Evolutionary conservation across 2,329 filamentous ascomycete genomes (phyloP).

Genomic region (Drechslera avenae): DNA sequence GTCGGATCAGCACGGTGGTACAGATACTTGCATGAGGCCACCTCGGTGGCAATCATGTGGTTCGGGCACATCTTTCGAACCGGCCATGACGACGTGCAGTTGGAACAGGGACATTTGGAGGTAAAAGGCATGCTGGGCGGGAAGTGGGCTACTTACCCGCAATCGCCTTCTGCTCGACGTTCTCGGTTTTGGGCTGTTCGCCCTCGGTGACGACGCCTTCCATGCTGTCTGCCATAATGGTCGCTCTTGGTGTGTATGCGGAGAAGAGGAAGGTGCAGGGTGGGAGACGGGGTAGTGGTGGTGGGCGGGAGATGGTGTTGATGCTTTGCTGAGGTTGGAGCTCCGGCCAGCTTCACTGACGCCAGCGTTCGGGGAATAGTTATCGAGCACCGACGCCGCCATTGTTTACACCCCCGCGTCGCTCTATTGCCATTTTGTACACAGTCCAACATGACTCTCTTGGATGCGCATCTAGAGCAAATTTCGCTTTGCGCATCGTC

Average conservation of each 20-base stretch:
- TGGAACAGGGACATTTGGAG: conserved; percentile 30
- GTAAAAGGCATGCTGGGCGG: conserved; percentile 25
- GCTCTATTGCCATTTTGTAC: not conserved
- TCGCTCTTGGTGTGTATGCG: conserved; percentile 20
- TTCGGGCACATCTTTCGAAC: conserved; percentile 36
- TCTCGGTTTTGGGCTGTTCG: conserved; percentile 50
- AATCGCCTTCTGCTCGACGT: conserved; percentile 49
- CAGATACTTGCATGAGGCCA: conserved; percentile 37
- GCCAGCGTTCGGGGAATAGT: conserved; percentile 22
- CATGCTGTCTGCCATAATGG: conserved; percentile 57
- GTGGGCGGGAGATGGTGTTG: conserved; percentile 24
- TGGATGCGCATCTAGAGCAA: conserved; percentile 57
- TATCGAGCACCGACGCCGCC: conserved; percentile 18
- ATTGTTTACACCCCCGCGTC: conserved; percentile 25
- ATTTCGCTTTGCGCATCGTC: conserved; percentile 56
- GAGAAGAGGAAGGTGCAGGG: conserved; percentile 21
- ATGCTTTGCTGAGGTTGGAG: conserved; percentile 26
- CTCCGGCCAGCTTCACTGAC: conserved; percentile 21
- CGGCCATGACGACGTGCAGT: conserved; percentile 24
- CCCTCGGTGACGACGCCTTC: conserved; percentile 53
- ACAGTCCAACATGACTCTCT: conserved; percentile 47
- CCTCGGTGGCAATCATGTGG: conserved; percentile 38
- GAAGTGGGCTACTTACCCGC: conserved; percentile 38
- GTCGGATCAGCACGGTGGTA: conserved; percentile 40
- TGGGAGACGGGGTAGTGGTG: conserved; percentile 11